Evolutionary conservation across 257 asterid genomes (phyloP), one percentile per base, ranked within the genome.

Genomic region (Craterostigma plantagineum): DNA sequence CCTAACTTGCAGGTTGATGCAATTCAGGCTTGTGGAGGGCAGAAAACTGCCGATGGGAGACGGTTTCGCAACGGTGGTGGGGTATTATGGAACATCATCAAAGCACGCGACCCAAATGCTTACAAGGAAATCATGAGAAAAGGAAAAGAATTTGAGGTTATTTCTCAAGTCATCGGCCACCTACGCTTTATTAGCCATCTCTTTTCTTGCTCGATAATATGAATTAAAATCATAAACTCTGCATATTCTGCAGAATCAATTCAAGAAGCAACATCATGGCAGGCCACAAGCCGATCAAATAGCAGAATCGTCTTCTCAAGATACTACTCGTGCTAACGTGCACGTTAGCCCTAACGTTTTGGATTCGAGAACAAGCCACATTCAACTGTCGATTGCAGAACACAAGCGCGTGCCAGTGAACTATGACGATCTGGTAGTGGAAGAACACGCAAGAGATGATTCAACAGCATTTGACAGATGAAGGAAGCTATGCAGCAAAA

Each of bases 1-100:
- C n/a, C n/a, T n/a, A n/a, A n/a, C 35, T 11, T 70, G 59, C 64
- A 83, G 98, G 95, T 90, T 50, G 91, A 83, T 50, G 98, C 94
- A 43, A 77, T 90, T 63, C 95, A 70, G 69, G 71, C 76, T 42
- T 82, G 92, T 70, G 98, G 95, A 27, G 95, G 98, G 27, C 94
- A 90, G 66, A 79, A 75, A 68, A 79, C 91, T 34, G 57, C 64
- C 10, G 91, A 77, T 65, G 92, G 94, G 15, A 56, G 55, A 52
- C 92, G 92, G 16, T 67, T 36, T 34, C 81, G 94, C 33, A 65
- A 15, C 35, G 94, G 94, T 44, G 92, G 99, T 52, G 95, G 99
- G 42, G 67, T 83, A 68, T 60, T 83, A 38, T 90, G 92, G 99
- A 79, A 70, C 63, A 67, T 90, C 56, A 68, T 83, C 64, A 90